phyloP scores from a whole-genome alignment of 164 flowering plant species.

The Tinospora cordifolia region DNA sequence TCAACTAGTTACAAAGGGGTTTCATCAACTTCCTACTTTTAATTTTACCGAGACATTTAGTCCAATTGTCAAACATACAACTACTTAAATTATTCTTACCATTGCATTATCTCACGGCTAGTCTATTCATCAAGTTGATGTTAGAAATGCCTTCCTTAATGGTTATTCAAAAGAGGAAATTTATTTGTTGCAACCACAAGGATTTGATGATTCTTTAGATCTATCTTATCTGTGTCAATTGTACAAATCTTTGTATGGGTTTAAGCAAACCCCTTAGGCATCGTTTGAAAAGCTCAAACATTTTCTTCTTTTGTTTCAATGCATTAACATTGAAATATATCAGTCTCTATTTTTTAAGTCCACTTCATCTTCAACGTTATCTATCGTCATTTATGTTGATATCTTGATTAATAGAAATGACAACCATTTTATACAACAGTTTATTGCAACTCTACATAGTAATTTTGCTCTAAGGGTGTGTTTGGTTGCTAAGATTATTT shows the following conservation, averaged over 20 bases:
- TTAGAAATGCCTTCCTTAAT: slow-evolving; percentile 1
- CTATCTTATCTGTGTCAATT: too few relatives aligned
- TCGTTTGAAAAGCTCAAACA: too few relatives aligned
- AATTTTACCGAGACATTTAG: background rate
- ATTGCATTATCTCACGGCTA: background rate
- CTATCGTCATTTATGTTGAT: too few relatives aligned
- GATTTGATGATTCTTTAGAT: background rate
- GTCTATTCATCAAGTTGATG: background rate
- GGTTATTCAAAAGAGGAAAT: background rate
- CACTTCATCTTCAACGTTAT: too few relatives aligned
- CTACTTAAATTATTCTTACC: background rate
- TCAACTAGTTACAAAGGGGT: background rate
- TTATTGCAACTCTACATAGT: too few relatives aligned
- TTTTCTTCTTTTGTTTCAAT: too few relatives aligned
- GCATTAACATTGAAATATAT: too few relatives aligned
- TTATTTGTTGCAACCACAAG: background rate
- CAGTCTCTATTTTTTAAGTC: too few relatives aligned
- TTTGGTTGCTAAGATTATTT: too few relatives aligned
- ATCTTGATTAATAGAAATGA: too few relatives aligned
- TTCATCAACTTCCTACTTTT: background rate
- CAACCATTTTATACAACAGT: too few relatives aligned
- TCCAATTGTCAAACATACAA: background rate
- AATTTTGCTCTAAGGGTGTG: too few relatives aligned
- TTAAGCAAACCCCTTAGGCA: background rate
- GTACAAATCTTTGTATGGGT: background rate